Evolutionary conservation across 345 rosid genomes (phyloP), one percentile per base, ranked within the genome.

Genomic region (Triadica sebifera): DNA sequence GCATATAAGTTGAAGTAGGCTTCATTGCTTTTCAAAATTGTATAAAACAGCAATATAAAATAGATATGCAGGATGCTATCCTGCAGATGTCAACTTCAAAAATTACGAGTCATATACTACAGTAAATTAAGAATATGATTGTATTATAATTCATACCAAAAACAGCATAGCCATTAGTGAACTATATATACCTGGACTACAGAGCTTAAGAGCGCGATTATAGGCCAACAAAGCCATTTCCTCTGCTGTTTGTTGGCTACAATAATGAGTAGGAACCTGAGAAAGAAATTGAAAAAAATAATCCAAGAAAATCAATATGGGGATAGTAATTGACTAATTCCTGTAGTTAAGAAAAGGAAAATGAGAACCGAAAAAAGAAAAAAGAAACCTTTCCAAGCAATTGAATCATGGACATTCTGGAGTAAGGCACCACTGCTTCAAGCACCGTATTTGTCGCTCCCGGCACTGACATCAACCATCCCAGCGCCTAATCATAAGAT

Each of bases 401-500:
- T 69, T 95, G 97, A 45, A 87, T 76, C 76, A 73, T 76, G 52
- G 98, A 88, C 76, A 84, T 82, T 66, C 80, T 74, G 64, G 98
- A 89, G 83, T 93, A 93, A 2, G 99, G 98, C 24, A 93, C 85
- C 62, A 91, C 83, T 4, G 90, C 86, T 86, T 95, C 99, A 3
- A 95, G 94, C 49, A 95, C 88, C 16, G 99, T 93, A 73, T 77
- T 90, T 43, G 97, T 73, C 73, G 99, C 96, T 83, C 99, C 98
- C 6, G 99, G 96, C 4, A 95, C 88, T 0, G 99, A 83, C 81
- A 86, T 82, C 82, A 95, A 81, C 90, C 87, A 85, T 17, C 97
- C 96, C 50, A 93, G 70, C 41, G 90, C 92, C 97, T 92, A 84
- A 29, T 47, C 34, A 19, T 10, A 57, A 6, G 10, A 34, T 57